Evolutionary conservation across 257 asterid genomes (phyloP), one percentile per base, ranked within the genome.

Genomic region (Eustoma russellianum): DNA sequence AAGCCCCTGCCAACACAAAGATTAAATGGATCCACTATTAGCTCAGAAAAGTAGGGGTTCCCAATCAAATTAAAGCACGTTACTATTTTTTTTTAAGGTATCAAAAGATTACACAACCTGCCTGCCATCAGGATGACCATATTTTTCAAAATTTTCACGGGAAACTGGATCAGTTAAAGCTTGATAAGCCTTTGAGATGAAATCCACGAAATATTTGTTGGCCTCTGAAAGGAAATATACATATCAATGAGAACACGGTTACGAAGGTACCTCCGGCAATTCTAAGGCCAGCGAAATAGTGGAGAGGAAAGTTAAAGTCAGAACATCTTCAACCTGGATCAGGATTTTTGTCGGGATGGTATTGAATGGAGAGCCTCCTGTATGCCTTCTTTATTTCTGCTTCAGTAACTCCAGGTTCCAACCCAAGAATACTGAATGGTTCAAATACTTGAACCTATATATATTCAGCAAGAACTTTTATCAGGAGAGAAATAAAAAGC

Each of bases 61-160:
- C 41, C 12, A 12, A 5, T 18, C 33, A 33, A 46, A 55, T 18
- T 48, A 41, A 41, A 49, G 28, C 48, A 33, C 17, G 33, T 15
- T 40, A 12, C 13, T 45, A 15, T n/a, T 8, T 7, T 50, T 16
- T 13, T 56, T 16, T 18, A 13, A 7, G 3, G 40, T 16, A 17
- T 19, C 48, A 57, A 56, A 35, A 45, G 60, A 61, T 62, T 16
- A 66, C 41, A 72, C 58, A 38, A 92, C 99, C 99, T 92, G 99
- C 63, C 97, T 78, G 65, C 99, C 99, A 79, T 92, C 99, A 48
- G 99, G 99, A 85, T 92, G 99, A 48, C 99, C 99, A 79, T 88
- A 92, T 64, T 85, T 92, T 76, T 85, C 95, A 66, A 77, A 92
- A 72, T 92, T 92, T 71, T 92, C 97, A 60, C 99, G 95, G 44